Evolutionary conservation across 2,329 filamentous ascomycete genomes (phyloP), one percentile per base, ranked within the genome.

Genomic region (Fusarium sororula): DNA sequence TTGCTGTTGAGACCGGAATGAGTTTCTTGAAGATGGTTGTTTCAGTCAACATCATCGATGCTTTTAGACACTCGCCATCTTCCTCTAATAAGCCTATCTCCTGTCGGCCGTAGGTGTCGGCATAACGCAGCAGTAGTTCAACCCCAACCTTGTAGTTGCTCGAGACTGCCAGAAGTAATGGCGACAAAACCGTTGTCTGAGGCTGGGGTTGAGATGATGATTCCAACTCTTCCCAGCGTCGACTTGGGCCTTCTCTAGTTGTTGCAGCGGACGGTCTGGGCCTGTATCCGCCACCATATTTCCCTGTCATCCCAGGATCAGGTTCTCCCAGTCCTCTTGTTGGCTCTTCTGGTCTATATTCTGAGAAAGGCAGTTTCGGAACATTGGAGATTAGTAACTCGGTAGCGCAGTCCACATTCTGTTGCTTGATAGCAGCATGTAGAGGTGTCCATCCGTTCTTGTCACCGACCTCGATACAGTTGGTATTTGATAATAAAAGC

Each of bases 221-320:
- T 13, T 50, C 22, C 7, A 35, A 15, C 5, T 4, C 22, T 24
- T 17, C 28, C 30, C 30, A 35, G 8, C 30, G 2, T 4, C 4
- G 6, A 24, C 48, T 51, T 8, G 30, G 48, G 13, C 48, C 17
- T 3, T n/a, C 30, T 2, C 9, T 24, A 12, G 48, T 35, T 37
- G 1, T 2, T 3, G n/a, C 0, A 11, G 8, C 6, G 0, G 17
- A 0, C 2, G 0, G 17, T 0, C n/a, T 37, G 0, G 13, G 3
- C 9, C 48, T 26, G 1, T 53, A 37, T 4, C 3, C 48, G 6
- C 7, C 48, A 1, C 48, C 48, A 15, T 53, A 53, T 6, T 53
- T 53, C n/a, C 30, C 30, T 1, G n/a, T 15, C 48, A 53, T 26
- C 17, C 13, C 8, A 15, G 17, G 12, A 6, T 10, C 48, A 53